Evolutionary conservation across 441 rosid species (phyloP), one percentile per base, ranked within the genome.

Genomic region (Aquilaria agallochum): DNA sequence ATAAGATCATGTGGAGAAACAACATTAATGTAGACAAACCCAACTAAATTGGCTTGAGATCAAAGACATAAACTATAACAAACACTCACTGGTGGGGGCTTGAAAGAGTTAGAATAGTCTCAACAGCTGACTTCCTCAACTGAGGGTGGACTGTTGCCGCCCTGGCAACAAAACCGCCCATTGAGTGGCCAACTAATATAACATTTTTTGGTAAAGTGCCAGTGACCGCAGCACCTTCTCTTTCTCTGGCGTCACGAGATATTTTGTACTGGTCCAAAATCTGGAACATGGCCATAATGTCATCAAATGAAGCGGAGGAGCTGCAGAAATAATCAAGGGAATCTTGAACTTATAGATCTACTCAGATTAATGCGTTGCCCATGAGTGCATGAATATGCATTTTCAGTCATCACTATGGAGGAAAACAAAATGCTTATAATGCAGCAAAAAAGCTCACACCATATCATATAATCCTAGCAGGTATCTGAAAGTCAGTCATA

Each of bases 111-210:
- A 95, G 82, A 68, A 95, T 71, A 69, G 98, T 95, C 73, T 85
- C 89, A 56, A 95, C 91, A 56, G 95, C 81, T 56, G 81, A 82
- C 72, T 86, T 89, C 77, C 95, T 83, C 62, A 95, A 75, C 65
- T 34, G 80, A 62, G 98, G 97, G 74, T 92, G 96, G 68, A 89
- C 69, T 3, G 84, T 74, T 67, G 92, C 98, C 67, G 99, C 98
- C 87, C 99, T 88, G 69, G 99, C 97, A 76, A 95, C 97, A 79
- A 95, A 92, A 63, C 99, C 99, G 72, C 99, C 99, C 90, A 95
- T 90, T 56, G 99, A 95, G 77, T 95, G 99, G 60, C 97, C 99
- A 74, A 95, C 91, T 82, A 95, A 78, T 71, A 95, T 88, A 68
- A 95, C 98, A 82, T 78, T 88, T 63, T 69, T 78, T 48, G 99